Conservation (phyloP, 2,329 filamentous ascomycete species). For the Spiromastix sp. region DNA sequence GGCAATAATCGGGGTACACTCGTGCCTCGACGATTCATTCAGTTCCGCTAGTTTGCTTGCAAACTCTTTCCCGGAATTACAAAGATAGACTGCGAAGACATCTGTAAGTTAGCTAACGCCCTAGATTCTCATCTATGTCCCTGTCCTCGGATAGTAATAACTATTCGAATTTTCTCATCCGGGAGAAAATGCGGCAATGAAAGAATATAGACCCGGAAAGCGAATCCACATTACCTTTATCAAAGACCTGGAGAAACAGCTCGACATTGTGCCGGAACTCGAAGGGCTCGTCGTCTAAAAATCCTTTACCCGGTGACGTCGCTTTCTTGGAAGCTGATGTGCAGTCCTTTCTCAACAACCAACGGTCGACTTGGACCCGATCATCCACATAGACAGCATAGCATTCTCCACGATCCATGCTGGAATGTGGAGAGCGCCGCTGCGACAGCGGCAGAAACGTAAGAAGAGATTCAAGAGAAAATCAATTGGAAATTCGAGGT, state of each 20-base stretch:
- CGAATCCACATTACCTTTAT: constrained; percentile 36
- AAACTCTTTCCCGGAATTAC: constrained; percentile 42
- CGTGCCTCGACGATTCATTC: constrained; percentile 31
- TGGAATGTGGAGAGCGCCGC: constrained; percentile 5
- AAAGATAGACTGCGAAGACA: constrained; percentile 40
- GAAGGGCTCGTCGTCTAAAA: constrained; percentile 33
- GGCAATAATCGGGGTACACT: constrained; percentile 44
- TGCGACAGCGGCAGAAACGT: background rate
- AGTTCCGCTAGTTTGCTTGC: constrained; percentile 43
- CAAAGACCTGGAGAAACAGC: constrained; percentile 40
- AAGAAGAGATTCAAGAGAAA: background rate
- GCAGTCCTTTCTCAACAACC: constrained; percentile 32
- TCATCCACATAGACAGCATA: constrained; percentile 38
- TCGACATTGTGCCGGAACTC: constrained; percentile 39
- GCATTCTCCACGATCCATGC: constrained; percentile 33
- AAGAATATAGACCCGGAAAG: constrained; percentile 3
- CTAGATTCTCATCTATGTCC: background rate
- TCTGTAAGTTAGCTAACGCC: constrained; percentile 9
- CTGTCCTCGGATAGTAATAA: too few species aligned
- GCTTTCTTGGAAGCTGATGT: too few species aligned
- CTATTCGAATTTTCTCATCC: background rate
- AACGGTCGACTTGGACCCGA: constrained; percentile 34
- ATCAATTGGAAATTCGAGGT: background rate
- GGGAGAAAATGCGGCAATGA: constrained; percentile 3
- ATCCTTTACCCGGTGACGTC: too few species aligned